Evolutionary conservation across 768 basidiomycete genomes (phyloP).

Genomic region (Lyophyllum semitale): DNA sequence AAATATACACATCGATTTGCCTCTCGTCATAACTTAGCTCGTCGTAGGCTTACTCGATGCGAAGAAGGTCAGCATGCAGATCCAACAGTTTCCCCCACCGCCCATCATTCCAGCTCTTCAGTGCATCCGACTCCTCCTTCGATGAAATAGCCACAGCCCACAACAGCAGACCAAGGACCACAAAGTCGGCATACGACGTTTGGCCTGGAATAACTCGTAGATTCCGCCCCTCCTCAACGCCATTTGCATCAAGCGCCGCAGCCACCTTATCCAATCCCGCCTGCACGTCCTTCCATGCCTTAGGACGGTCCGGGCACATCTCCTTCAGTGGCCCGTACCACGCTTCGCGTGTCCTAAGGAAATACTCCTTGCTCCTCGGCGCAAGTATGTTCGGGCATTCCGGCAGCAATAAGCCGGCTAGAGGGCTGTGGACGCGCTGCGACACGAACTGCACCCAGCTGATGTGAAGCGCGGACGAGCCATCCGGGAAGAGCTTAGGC

Average conservation of each 20-base stretch:
- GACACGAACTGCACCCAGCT: slow-evolving; percentile 8
- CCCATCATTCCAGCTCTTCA: slow-evolving; percentile 15
- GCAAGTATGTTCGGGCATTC: slow-evolving; percentile 7
- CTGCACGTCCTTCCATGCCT: slow-evolving; percentile 10
- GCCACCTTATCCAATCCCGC: slow-evolving; percentile 14
- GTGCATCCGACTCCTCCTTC: slow-evolving; percentile 4
- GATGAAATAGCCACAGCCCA: slow-evolving; percentile 6
- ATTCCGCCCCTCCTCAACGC: neutral
- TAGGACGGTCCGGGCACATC: slow-evolving; percentile 13
- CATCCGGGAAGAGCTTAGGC: slow-evolving; percentile 15
- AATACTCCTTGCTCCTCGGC: slow-evolving; percentile 10
- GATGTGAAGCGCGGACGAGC: slow-evolving; percentile 12
- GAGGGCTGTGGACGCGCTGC: neutral
- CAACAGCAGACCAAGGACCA: slow-evolving; percentile 5
- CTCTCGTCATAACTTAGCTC: too few species aligned
- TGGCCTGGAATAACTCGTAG: slow-evolving; percentile 11
- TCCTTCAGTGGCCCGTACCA: slow-evolving; percentile 14
- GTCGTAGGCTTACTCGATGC: neutral
- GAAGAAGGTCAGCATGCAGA: neutral
- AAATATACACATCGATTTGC: too few species aligned
- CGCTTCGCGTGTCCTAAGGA: slow-evolving; percentile 11
- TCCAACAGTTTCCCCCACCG: slow-evolving; percentile 12
- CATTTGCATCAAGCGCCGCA: slow-evolving; percentile 13
- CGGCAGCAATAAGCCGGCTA: slow-evolving; percentile 3
- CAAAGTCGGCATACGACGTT: slow-evolving; percentile 14